Evolutionary conservation across 1,284 basidiomycete genomes (phyloP), one percentile per base, ranked within the genome.

Genomic region (Cutaneotrichosporon sp.): DNA sequence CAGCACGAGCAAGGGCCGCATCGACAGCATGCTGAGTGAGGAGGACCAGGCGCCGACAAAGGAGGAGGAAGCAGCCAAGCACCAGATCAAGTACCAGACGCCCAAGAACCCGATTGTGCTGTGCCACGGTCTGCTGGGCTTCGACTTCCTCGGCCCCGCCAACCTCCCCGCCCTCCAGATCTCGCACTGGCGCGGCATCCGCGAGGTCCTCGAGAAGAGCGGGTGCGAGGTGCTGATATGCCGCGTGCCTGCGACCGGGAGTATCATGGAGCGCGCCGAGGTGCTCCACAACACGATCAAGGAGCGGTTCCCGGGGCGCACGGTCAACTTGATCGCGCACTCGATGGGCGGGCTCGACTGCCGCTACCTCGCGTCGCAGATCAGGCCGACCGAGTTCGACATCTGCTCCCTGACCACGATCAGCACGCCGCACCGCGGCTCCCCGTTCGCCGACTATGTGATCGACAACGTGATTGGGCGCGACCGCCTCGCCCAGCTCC

Each of bases 291-390:
- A 88, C 60, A 86, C 84, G 67, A 90, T 98, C 65, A 87, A 87
- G 27, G 84, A 89, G 64, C 84, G 84, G 18, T 95, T 91, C 79
- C 87, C 89, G 0, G 92, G 90, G 4, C 83, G 87, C 47, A 86
- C 86, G 56, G 88, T 97, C 24, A 95, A 97, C 77, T 84, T 98
- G 51, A 89, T 97, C 55, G 92, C 89, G n/a, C 93, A 97, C 74
- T 91, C 89, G 71, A 97, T 95, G 93, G 94, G 95, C 24, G 95
- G 95, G 9, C 83, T 97, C 16, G 95, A 97, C 76, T 95, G 90
- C 72, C 86, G 95, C 47, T 95, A 92, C 77, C 84, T 98, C 43
- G 79, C 82, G 27, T 78, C 81, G 1, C 73, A 79, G 59, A 69
- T 83, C n/a, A 72, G 75, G 57, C 79, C 80, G 3, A 77, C 65